Conservation (phyloP, 2,329 filamentous ascomycete species). For the Aspergillus brasiliensis region DNA sequence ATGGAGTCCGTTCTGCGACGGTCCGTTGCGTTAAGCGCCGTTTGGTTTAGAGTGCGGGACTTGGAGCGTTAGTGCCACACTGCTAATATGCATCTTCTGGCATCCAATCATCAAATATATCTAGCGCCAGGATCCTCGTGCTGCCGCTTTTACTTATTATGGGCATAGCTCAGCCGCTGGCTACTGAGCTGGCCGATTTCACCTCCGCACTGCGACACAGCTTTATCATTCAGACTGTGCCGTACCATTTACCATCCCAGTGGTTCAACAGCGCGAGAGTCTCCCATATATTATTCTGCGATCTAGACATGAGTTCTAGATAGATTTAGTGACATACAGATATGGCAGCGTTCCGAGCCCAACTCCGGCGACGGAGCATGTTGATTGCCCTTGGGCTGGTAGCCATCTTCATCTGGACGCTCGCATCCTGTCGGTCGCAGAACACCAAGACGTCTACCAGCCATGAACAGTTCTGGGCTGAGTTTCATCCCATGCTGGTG, state of each 20-base stretch:
- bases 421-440: background rate
- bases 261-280: background rate
- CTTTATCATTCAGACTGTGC: background rate
- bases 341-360: background rate
- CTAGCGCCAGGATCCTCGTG: background rate
- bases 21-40: background rate
- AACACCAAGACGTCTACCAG: background rate
- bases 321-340: background rate
- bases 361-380: conserved; percentile 1
- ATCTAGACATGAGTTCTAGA: background rate
- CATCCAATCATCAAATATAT: background rate
- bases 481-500: conserved; percentile 30
- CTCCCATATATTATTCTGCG: background rate
- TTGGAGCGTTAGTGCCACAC: background rate
- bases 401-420: background rate
- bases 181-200: background rate
- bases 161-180: background rate
- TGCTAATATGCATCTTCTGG: background rate
- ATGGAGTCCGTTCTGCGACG: background rate
- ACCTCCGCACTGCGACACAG: background rate
- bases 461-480: conserved; percentile 28
- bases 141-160: background rate
- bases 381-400: background rate
- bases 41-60: background rate
- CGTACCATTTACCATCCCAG: background rate